Percentiles rank a stretch among this genome's conserved stretches.
Conservation (phyloP, 345 rosid genomes). For the Eucalyptus erythrocorys region DNA sequence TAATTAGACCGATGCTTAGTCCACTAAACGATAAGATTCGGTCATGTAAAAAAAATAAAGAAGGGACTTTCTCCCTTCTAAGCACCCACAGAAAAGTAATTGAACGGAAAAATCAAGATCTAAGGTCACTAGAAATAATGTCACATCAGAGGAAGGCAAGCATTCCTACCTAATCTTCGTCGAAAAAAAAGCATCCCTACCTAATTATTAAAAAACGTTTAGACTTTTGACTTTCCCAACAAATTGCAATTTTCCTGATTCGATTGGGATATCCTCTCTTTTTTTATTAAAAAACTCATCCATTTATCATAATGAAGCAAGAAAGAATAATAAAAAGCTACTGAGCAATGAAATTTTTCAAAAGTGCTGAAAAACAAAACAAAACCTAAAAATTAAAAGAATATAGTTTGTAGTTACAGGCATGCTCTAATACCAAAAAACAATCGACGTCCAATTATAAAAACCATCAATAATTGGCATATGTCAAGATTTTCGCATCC, state of each 20-base stretch:
- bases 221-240: accelerated
- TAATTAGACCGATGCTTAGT: not conserved
- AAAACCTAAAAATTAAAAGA: not conserved
- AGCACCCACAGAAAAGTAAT: not conserved
- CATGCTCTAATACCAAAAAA: too few species aligned
- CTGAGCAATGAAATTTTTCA: not conserved
- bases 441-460: too few species aligned
- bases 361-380: too few species aligned
- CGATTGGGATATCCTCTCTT: not conserved
- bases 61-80: not conserved
- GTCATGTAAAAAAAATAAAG: not conserved
- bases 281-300: not conserved
- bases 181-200: not conserved
- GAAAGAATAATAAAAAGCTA: not conserved
- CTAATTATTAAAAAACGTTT: not conserved
- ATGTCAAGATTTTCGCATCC: not conserved
- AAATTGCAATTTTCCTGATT: not conserved
- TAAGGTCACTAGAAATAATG: not conserved
- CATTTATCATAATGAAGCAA: too few species aligned
- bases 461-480: not conserved
- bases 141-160: not conserved
- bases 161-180: not conserved
- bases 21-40: not conserved
- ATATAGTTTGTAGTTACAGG: too few species aligned
- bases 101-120: not conserved